phyloP scores from a whole-genome alignment of 2,329 filamentous ascomycete genomes.

The Thielaviopsis euricoi region DNA sequence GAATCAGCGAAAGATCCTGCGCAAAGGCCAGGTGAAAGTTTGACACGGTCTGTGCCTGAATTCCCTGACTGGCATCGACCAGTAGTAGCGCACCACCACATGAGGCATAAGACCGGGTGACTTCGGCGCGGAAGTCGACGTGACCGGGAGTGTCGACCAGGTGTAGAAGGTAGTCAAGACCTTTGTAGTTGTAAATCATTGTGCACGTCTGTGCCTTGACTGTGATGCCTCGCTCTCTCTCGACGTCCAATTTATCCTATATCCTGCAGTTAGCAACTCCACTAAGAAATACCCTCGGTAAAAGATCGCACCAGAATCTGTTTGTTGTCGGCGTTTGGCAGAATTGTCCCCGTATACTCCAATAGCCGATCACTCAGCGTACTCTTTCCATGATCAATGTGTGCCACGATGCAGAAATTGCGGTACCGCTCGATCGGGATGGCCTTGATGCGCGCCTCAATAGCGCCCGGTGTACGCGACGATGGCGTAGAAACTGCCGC shows the following conservation, averaged over 20 bases:
- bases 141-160: conserved; percentile 94
- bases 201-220: conserved; percentile 98
- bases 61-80: conserved; percentile 89
- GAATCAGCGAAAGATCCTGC: conserved; percentile 71
- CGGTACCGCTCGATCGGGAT: conserved; percentile 69
- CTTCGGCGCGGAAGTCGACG: conserved; percentile 93
- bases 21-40: conserved; percentile 98
- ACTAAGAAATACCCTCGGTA: neutral
- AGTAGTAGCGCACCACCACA: conserved; percentile 85
- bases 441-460: conserved; percentile 46
- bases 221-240: conserved; percentile 88
- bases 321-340: conserved; percentile 66
- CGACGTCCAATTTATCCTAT: conserved; percentile 83
- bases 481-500: conserved; percentile 8
- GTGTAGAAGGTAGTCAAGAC: conserved; percentile 81
- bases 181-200: conserved; percentile 78
- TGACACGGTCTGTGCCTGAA: conserved; percentile 94
- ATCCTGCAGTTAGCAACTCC: neutral
- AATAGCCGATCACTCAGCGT: conserved; percentile 85
- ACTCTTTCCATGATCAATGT: conserved; percentile 97
- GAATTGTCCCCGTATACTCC: conserved; percentile 86
- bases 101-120: conserved; percentile 87
- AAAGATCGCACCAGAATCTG: conserved; percentile 50
- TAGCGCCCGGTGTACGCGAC: conserved; percentile 8
- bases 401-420: conserved; percentile 97